These are phyloP conservation scores for Dactylellina leptospora DNA, from an alignment of 2,329 filamentous ascomycete species.

Conservation along the genomic window DNA sequence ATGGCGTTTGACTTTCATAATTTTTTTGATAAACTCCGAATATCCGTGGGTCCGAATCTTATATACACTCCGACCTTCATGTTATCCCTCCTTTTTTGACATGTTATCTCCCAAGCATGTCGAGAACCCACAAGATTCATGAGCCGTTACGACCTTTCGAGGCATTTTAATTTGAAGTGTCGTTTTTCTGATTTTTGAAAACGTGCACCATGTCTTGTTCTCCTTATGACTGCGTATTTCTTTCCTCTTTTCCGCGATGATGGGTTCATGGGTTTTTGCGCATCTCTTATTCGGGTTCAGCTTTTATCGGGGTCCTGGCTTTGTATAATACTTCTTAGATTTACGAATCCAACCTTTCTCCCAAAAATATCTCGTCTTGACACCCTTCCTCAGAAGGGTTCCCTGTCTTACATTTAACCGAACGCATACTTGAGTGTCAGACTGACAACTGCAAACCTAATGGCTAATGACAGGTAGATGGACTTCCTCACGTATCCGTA, in stretches of 20 bases:
- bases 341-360: constrained; percentile 54
- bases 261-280: constrained; percentile 53
- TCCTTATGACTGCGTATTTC: constrained; percentile 48
- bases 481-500: constrained; percentile 32
- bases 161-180: constrained; percentile 44
- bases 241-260: constrained; percentile 51
- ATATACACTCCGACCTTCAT: constrained; percentile 33
- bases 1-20: constrained; percentile 61
- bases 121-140: constrained; percentile 44
- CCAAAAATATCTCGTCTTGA: too few species aligned
- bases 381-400: too few species aligned
- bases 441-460: neutral
- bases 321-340: constrained; percentile 53
- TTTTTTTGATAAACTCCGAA: constrained; percentile 50
- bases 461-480: constrained; percentile 7
- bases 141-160: constrained; percentile 45
- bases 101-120: constrained; percentile 40
- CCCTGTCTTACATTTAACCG: too few species aligned
- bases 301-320: constrained; percentile 50
- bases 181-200: constrained; percentile 34
- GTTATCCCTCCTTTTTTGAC: constrained; percentile 13
- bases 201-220: constrained; percentile 45
- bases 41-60: constrained; percentile 46
- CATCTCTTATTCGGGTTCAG: constrained; percentile 47
- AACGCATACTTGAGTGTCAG: neutral